Percentiles rank a stretch among this genome's conserved stretches.
Evolutionary conservation across 164 flowering plant genomes (phyloP).

Genomic region (Macadamia integrifolia): DNA sequence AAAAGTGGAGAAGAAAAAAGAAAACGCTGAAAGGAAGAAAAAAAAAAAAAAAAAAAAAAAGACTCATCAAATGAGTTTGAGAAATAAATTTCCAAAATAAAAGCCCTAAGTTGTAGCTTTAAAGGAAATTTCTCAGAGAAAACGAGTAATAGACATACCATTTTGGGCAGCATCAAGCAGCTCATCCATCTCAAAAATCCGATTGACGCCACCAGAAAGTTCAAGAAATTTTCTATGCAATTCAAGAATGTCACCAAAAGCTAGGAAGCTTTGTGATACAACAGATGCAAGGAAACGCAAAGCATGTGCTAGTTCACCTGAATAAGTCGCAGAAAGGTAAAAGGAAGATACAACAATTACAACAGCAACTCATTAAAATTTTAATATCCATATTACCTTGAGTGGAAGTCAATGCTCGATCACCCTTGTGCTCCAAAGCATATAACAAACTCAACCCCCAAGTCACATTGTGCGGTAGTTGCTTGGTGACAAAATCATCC

Average conservation of each 20-base stretch:
- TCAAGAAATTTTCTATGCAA: slow-evolving; percentile 73
- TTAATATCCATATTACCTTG: slow-evolving; percentile 48
- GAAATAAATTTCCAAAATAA: background rate
- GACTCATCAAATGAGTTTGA: no score
- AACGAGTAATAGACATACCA: slow-evolving; percentile 34
- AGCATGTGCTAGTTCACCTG: slow-evolving; percentile 98
- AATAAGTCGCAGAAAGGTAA: slow-evolving; percentile 3
- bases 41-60: no score
- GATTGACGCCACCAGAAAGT: slow-evolving; percentile 90
- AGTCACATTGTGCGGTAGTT: slow-evolving; percentile 96
- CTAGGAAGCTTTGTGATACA: slow-evolving; percentile 98
- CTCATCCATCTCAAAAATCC: slow-evolving; percentile 96
- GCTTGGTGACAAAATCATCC: slow-evolving; percentile 95
- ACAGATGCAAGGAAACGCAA: slow-evolving; percentile 95
- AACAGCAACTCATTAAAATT: background rate
- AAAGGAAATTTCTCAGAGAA: background rate
- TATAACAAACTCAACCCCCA: slow-evolving; percentile 97
- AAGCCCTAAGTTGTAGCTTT: background rate
- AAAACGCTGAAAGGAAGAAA: no score
- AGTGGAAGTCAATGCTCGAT: slow-evolving; percentile 65
- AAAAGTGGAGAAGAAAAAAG: no score
- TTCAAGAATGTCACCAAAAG: slow-evolving; percentile 98
- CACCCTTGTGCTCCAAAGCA: slow-evolving; percentile 92
- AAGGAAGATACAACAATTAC: background rate
- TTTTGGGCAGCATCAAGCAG: slow-evolving; percentile 76